Percentiles rank a stretch among this genome's conserved stretches.
phyloP scores from a whole-genome alignment of 305 asterid genomes.

The Euphrasia arctica region DNA sequence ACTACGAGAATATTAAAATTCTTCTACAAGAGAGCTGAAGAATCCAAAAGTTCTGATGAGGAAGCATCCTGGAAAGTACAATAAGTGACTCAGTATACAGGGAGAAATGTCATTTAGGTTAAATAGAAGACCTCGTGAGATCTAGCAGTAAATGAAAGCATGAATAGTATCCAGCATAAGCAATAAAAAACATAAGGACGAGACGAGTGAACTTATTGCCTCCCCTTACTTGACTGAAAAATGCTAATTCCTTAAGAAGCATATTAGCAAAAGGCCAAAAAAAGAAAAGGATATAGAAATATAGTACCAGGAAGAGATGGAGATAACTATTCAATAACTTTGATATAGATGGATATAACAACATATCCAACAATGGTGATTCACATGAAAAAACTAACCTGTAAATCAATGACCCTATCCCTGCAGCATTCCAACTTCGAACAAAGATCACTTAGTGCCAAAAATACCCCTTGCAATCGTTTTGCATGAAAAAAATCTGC shows the following conservation, averaged over 20 bases:
- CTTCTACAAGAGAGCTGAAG: constrained; percentile 7
- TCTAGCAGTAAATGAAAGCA: constrained; percentile 10
- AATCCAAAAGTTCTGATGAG: not conserved
- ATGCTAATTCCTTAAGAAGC: constrained; percentile 14
- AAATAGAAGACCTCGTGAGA: constrained; percentile 13
- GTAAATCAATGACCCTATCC: constrained; percentile 53
- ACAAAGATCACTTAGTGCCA: constrained; percentile 79
- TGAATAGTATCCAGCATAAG: constrained; percentile 11
- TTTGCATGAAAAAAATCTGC: constrained; percentile 51
- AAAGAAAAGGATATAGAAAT: not conserved
- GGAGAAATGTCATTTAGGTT: not conserved
- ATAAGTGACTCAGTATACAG: not conserved
- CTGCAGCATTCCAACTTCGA: constrained; percentile 85
- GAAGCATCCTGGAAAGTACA: constrained; percentile 18
- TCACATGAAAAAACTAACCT: constrained; percentile 46
- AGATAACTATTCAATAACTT: constrained; percentile 3
- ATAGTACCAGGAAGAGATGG: not conserved
- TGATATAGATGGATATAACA: constrained; percentile 16
- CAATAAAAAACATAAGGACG: not conserved
- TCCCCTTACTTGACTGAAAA: constrained; percentile 15
- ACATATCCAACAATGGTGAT: constrained; percentile 20
- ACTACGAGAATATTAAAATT: constrained; percentile 24
- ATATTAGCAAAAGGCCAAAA: not conserved
- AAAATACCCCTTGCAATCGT: constrained; percentile 71
- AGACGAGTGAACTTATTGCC: constrained; percentile 9